phyloP scores from a whole-genome alignment of 2,329 filamentous ascomycete genomes.

The Botrytis squamosa region DNA sequence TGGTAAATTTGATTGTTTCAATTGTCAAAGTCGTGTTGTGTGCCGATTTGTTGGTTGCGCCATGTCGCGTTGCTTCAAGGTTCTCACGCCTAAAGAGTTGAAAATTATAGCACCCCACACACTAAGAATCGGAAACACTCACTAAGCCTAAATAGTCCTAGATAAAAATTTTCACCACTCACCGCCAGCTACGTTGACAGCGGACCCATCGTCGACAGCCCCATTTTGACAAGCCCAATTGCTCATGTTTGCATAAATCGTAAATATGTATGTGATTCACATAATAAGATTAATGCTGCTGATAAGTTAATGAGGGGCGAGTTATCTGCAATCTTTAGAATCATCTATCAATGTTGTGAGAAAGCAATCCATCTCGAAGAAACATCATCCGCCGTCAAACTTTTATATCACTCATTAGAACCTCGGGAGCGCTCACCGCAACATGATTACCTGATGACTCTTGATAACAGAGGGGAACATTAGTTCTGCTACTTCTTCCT shows the following conservation, averaged over 20 bases:
- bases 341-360: background rate
- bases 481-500: slow-evolving; percentile 12
- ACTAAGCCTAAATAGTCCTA: slow-evolving; percentile 2
- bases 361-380: background rate
- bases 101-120: slow-evolving; percentile 3
- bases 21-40: slow-evolving; percentile 3
- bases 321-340: slow-evolving; percentile 3
- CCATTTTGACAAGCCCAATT: slow-evolving; percentile 1
- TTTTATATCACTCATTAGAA: slow-evolving; percentile 6
- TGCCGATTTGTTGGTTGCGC: background rate
- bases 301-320: slow-evolving; percentile 11
- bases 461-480: slow-evolving; percentile 13
- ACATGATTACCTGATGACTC: slow-evolving; percentile 16
- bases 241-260: slow-evolving; percentile 14
- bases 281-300: slow-evolving; percentile 2
- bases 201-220: slow-evolving; percentile 2
- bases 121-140: background rate
- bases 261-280: slow-evolving; percentile 1
- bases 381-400: background rate
- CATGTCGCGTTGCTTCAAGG: background rate
- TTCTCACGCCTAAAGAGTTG: background rate
- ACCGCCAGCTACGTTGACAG: slow-evolving; percentile 20
- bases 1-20: background rate
- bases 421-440: slow-evolving; percentile 19
- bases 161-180: background rate